Base-by-base conservation (phyloP, 2,329 filamentous ascomycete species). In the Fusarium irregulare region DNA sequence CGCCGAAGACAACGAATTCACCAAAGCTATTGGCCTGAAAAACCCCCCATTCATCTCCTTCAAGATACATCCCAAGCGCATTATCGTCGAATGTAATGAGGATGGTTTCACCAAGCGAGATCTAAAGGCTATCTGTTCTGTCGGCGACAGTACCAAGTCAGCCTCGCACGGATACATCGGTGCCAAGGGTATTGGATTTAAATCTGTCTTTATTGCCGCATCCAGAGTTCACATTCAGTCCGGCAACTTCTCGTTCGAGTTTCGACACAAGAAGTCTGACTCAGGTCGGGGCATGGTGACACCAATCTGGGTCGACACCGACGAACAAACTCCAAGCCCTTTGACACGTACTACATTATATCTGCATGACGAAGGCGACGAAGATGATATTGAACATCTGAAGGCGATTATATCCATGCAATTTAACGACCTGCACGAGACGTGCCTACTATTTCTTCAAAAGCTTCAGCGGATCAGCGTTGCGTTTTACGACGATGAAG, bases 31-130 rank as follows among this genome's bases (percentile, higher is more conserved):
- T 1, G 4, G 1, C 4, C 14, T 11, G 13, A 50, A 47, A 0
- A 32, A 3, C 0, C 11, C 20, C 0, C 63, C 58, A 2, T 73
- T 60, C 7, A 64, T 72, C 8, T 60, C 60, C 8, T 73, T 73
- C 45, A 51, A 70, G 20, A 59, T 73, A 0, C 6, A 68, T 18
- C 69, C 68, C 0, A 47, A 70, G 12, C 45, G 27, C 1, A 70
- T 73, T 5, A 18, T 72, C 4, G 63, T 73, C 18, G 69, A 73
- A 2, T 70, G 68, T 5, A 73, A 73, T 10, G 69, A 73, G 28
- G 66, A 72, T 6, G 70, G 69, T 0, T 70, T 72, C 8, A 66
- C 41, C 0, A 23, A 30, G 12, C 13, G 1, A 3, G 66, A 70
- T 48, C 6, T 72, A 2, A 16, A 62, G 10, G 69, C 70, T 12